Percentiles rank a stretch among this genome's conserved stretches.
These are phyloP conservation scores for Xerocomellus amylosporus DNA, from an alignment of 768 basidiomycete species.

Conservation along the genomic window DNA sequence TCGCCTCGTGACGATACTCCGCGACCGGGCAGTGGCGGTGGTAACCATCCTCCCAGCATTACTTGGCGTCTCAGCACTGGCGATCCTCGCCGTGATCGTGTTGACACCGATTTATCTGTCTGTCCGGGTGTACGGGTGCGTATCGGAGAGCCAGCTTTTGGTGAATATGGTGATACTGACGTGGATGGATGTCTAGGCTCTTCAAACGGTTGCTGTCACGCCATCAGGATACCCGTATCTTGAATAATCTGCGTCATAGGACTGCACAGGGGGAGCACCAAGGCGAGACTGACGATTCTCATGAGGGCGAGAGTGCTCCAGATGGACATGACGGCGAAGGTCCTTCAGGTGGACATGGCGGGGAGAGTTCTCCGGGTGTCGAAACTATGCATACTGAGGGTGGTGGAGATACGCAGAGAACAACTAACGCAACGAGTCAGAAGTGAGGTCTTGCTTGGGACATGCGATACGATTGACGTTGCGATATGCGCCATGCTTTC, in stretches of 20 bases:
- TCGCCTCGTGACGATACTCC: constrained; percentile 8
- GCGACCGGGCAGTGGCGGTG: neutral
- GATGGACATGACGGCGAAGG: neutral
- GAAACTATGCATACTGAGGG: neutral
- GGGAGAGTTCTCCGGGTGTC: neutral
- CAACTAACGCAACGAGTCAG: neutral
- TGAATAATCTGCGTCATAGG: neutral
- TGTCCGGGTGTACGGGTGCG: constrained; percentile 7
- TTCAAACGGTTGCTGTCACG: neutral
- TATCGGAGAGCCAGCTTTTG: neutral
- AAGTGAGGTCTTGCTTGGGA: neutral
- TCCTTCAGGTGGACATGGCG: neutral
- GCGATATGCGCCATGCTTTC: too few relatives aligned
- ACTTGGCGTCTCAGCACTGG: constrained; percentile 21
- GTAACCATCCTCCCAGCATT: constrained; percentile 12
- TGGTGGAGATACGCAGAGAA: neutral
- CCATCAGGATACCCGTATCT: constrained; percentile 1
- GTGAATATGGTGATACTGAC: neutral
- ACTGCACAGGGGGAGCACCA: too few relatives aligned
- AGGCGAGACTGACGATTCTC: neutral
- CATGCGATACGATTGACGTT: neutral
- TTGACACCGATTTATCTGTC: constrained; percentile 10
- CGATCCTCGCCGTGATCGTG: constrained; percentile 8
- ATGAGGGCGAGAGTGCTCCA: too few relatives aligned
- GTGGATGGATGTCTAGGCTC: neutral